Evolutionary conservation across 805 yeast genomes (phyloP), one percentile per base, ranked within the genome.

Genomic region (Isabelozyma gotoi): DNA sequence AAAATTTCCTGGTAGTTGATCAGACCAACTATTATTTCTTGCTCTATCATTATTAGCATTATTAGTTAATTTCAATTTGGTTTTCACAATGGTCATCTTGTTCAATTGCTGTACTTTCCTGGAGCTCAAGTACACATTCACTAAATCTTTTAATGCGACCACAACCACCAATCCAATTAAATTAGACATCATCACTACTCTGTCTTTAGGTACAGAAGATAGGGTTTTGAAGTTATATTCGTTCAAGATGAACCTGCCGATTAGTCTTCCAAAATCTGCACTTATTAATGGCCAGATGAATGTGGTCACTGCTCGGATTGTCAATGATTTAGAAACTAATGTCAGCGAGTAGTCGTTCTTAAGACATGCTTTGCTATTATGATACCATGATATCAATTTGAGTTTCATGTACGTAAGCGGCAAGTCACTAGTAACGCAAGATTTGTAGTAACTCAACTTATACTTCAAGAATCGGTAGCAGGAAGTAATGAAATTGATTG

Each of bases 271-370:
- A 2, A 67, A 21, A 39, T 65, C 63, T 0, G 73, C 59, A 7
- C 71, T 60, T 10, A 62, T 31, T 42, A 59, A 66, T 11, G 76
- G 76, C 76, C 76, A 71, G 33, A 63, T 14, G n/a, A 65, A 19
- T 2, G 75, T 65, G 10, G 74, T 60, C 12, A 68, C 40, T 7
- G 57, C 49, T 29, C 64, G 45, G 11, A 68, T 47, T 1, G 65
- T 50, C 4, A 51, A 43, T 16, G 69, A 66, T 17, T 51, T 53
- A 18, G 42, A 36, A 2, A 57, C 40, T 7, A 65, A 49, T 2
- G 60, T 41, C 2, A 48, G 19, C 5, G 74, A 62, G 47, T 61
- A 71, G 50, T 71, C 74, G 41, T 66, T 52, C 19, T 48, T 47
- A 15, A 68, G 32, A 42, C 74, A 65, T 3, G 71, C 71, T 32